Percentiles rank a stretch among this genome's conserved stretches.
Conservation (phyloP, 768 basidiomycete species). For the Tulasnella sp. region DNA sequence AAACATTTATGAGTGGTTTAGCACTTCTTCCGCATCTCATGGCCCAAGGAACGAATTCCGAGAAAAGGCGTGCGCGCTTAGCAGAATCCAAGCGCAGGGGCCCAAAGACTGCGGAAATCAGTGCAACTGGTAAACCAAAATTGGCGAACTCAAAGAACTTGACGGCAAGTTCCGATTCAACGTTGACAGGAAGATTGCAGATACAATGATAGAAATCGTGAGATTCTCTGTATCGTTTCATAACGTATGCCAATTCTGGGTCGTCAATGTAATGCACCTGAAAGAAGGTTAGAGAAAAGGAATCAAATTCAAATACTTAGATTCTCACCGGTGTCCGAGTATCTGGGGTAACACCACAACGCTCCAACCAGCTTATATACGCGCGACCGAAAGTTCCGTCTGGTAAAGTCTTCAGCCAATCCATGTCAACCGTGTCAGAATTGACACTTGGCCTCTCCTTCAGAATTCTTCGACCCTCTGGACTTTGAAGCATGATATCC, state of each 20-base stretch:
- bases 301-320: background rate
- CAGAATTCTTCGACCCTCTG: conserved; percentile 75
- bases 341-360: conserved; percentile 84
- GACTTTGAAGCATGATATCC: conserved; percentile 59
- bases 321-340: conserved; percentile 70
- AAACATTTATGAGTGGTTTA: conserved; percentile 70
- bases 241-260: conserved; percentile 91
- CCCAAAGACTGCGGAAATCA: conserved; percentile 64
- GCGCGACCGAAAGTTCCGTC: conserved; percentile 75
- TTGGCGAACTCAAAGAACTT: conserved; percentile 94
- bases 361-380: conserved; percentile 81
- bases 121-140: conserved; percentile 78
- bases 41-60: conserved; percentile 89
- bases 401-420: conserved; percentile 47
- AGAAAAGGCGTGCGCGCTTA: conserved; percentile 46
- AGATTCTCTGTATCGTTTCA: conserved; percentile 95
- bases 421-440: conserved; percentile 59
- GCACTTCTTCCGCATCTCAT: conserved; percentile 60
- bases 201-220: conserved; percentile 97
- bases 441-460: conserved; percentile 74
- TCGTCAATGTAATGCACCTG: conserved; percentile 92
- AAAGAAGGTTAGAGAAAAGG: background rate
- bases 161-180: conserved; percentile 83
- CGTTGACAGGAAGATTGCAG: conserved; percentile 74
- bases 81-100: conserved; percentile 49